These are phyloP conservation scores for Aspergillus transmontanensis DNA, from an alignment of 2,329 filamentous ascomycete species.

Conservation along the genomic window DNA sequence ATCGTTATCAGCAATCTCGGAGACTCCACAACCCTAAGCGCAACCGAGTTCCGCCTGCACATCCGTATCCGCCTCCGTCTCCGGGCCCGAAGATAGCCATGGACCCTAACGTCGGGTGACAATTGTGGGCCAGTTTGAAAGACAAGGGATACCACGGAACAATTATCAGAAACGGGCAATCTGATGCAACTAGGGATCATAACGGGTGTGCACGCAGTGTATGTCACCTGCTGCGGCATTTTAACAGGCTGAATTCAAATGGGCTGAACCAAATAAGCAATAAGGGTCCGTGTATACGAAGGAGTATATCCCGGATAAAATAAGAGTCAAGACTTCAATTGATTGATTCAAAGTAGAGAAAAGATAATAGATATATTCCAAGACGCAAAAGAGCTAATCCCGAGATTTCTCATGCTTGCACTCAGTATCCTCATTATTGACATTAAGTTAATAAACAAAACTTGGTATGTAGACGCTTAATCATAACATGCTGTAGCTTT, in stretches of 20 bases:
- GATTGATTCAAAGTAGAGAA: neutral
- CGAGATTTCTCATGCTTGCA: neutral
- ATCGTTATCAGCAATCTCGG: neutral
- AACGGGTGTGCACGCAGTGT: neutral
- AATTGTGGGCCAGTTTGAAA: neutral
- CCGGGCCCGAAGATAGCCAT: conserved; percentile 6
- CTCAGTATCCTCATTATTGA: neutral
- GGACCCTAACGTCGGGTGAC: neutral
- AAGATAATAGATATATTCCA: neutral
- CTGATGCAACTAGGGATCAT: too few species aligned
- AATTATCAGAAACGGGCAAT: neutral
- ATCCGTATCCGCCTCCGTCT: conserved; percentile 20
- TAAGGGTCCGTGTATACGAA: neutral
- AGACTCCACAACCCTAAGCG: neutral
- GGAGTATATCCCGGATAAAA: neutral
- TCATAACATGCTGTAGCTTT: conserved; percentile 41
- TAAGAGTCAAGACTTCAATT: neutral
- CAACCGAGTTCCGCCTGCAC: neutral
- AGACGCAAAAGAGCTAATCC: neutral
- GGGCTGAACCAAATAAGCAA: neutral
- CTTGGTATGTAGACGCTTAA: conserved; percentile 3
- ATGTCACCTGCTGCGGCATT: neutral
- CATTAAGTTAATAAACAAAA: neutral
- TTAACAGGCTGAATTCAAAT: neutral
- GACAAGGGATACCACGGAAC: neutral